These are phyloP conservation scores for Spathaspora sp. DNA, from an alignment of 1,139 yeast species.

Conservation along the genomic window DNA sequence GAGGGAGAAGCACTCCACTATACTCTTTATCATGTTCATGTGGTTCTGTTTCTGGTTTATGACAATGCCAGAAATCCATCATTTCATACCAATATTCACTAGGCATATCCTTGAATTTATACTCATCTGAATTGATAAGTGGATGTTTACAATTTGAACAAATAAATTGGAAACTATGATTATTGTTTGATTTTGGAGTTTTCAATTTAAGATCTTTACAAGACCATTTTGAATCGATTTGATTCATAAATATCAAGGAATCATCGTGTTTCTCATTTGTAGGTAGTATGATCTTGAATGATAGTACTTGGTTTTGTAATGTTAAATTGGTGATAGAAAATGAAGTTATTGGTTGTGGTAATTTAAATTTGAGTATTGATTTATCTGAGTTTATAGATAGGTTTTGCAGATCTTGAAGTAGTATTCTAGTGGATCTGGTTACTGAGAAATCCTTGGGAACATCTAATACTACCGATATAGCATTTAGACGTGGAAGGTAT, in stretches of 20 bases:
- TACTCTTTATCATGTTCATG: constrained; percentile 23
- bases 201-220: constrained; percentile 34
- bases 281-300: not conserved
- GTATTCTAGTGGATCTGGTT: not conserved
- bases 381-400: constrained; percentile 5
- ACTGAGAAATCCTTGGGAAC: constrained; percentile 7
- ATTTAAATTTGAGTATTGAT: not conserved
- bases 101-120: constrained; percentile 66
- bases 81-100: constrained; percentile 92
- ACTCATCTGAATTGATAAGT: constrained; percentile 28
- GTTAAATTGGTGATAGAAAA: not conserved
- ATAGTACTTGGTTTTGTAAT: constrained; percentile 2
- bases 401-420: not conserved
- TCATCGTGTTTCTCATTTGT: not conserved
- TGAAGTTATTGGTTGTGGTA: constrained; percentile 1
- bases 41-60: constrained; percentile 61
- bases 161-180: constrained; percentile 30
- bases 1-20: constrained; percentile 47
- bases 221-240: constrained; percentile 36
- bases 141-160: constrained; percentile 32
- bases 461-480: constrained; percentile 30
- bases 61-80: constrained; percentile 99
- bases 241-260: constrained; percentile 18
- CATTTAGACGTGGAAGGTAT: constrained; percentile 37
- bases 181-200: constrained; percentile 26